These are phyloP conservation scores for Spathaspora arborariae DNA, from an alignment of 805 yeast genomes.

Conservation along the genomic window DNA sequence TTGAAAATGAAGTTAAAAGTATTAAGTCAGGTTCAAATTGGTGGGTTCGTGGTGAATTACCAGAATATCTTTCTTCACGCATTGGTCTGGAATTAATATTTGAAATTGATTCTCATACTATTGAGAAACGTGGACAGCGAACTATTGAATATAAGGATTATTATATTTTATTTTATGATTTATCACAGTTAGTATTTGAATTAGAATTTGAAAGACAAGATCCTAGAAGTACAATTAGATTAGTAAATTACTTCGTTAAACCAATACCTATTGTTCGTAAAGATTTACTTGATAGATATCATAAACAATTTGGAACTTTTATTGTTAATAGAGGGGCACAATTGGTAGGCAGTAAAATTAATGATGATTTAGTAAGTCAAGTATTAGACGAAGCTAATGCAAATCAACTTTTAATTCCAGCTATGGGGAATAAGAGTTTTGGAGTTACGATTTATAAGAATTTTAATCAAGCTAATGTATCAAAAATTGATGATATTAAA, in stretches of 20 bases:
- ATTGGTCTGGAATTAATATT: constrained; percentile 48
- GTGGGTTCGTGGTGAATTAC: constrained; percentile 66
- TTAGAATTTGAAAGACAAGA: constrained; percentile 51
- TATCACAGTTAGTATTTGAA: constrained; percentile 61
- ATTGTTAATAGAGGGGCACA: constrained; percentile 36
- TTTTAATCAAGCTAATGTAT: constrained; percentile 32
- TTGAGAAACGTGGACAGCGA: constrained; percentile 57
- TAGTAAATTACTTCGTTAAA: constrained; percentile 22
- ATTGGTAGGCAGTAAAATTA: constrained; percentile 29
- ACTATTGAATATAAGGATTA: constrained; percentile 53
- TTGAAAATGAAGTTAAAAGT: constrained; percentile 29
- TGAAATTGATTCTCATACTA: constrained; percentile 60
- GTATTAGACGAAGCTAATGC: constrained; percentile 13
- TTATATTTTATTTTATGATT: constrained; percentile 69
- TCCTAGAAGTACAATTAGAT: constrained; percentile 48
- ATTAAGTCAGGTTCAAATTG: constrained; percentile 42
- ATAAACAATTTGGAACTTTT: constrained; percentile 48
- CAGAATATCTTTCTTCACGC: constrained; percentile 43
- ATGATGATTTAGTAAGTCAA: constrained; percentile 20
- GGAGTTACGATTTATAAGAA: constrained; percentile 72
- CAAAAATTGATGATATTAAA: constrained; percentile 56
- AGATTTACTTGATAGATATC: constrained; percentile 46
- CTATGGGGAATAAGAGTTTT: constrained; percentile 63
- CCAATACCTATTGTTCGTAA: constrained; percentile 45
- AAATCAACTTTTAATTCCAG: constrained; percentile 33